Evolutionary conservation across 2,329 filamentous ascomycete genomes (phyloP).

Genomic region (Fusarium sp.): DNA sequence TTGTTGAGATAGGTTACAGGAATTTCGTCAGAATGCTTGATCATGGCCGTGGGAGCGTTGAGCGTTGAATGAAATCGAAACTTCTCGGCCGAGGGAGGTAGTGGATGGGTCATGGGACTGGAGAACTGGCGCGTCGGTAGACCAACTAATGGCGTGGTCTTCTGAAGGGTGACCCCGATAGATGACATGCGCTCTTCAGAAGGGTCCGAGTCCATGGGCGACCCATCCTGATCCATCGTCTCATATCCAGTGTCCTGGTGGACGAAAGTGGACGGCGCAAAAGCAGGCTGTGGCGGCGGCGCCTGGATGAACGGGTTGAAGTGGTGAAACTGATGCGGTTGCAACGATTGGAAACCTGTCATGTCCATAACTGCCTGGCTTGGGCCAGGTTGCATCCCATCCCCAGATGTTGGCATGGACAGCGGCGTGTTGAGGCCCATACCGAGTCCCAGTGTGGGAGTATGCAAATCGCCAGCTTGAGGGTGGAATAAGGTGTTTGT

Average conservation of each 20-base stretch:
- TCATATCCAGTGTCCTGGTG: conserved; percentile 84
- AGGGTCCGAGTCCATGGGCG: conserved; percentile 67
- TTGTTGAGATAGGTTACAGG: conserved; percentile 99
- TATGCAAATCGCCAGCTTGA: conserved; percentile 87
- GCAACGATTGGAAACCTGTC: conserved; percentile 69
- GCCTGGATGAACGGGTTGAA: conserved; percentile 75
- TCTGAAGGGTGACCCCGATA: conserved; percentile 68
- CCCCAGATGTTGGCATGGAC: conserved; percentile 75
- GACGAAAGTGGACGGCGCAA: conserved; percentile 80
- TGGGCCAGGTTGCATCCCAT: conserved; percentile 66
- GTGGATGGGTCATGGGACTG: conserved; percentile 54
- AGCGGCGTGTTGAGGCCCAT: conserved; percentile 83
- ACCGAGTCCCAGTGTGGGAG: conserved; percentile 75
- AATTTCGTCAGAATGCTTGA: conserved; percentile 86
- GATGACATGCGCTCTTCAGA: conserved; percentile 60
- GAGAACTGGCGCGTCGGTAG: conserved; percentile 62
- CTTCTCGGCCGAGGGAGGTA: conserved; percentile 68
- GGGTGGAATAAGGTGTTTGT: conserved; percentile 81
- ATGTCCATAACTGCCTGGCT: conserved; percentile 65
- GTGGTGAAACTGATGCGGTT: conserved; percentile 68
- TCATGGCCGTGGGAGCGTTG: conserved; percentile 96
- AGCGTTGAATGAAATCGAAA: conserved; percentile 91
- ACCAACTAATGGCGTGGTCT: conserved; percentile 65
- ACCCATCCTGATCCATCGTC: conserved; percentile 76
- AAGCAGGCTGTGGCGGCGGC: conserved; percentile 65